Conservation (phyloP, 2,329 filamentous ascomycete species). For the Phialophora tarda region DNA sequence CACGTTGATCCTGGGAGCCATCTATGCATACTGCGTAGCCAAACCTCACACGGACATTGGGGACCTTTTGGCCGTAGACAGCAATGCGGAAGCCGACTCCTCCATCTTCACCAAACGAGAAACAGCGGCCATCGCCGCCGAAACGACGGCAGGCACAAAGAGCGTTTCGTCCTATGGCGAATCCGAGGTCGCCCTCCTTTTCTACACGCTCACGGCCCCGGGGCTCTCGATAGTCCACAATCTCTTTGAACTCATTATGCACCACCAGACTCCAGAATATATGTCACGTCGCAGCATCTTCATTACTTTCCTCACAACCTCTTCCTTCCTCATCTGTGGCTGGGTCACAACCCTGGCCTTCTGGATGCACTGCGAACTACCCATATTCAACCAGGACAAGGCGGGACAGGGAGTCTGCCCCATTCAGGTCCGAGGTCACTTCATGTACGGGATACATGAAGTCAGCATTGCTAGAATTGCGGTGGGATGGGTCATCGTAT, state of each 20-base stretch:
- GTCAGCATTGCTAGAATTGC: conserved; percentile 35
- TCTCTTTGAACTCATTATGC: conserved; percentile 31
- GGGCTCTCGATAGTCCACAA: conserved; percentile 29
- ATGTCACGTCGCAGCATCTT: conserved; percentile 39
- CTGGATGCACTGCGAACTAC: conserved; percentile 40
- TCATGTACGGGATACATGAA: conserved; percentile 40
- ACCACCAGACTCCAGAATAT: conserved; percentile 28
- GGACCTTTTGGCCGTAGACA: conserved; percentile 26
- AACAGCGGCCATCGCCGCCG: background rate
- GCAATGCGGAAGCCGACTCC: conserved; percentile 27
- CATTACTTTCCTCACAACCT: conserved; percentile 31
- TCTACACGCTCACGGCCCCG: conserved; percentile 37
- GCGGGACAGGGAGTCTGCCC: conserved; percentile 54
- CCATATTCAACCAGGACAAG: conserved; percentile 42
- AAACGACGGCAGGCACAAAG: background rate
- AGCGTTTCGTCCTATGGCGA: conserved; percentile 6
- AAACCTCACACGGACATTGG: conserved; percentile 37
- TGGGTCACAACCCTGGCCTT: conserved; percentile 31
- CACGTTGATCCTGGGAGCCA: conserved; percentile 34
- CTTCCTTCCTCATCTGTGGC: conserved; percentile 31
- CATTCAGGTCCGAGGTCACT: conserved; percentile 54
- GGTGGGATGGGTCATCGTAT: conserved; percentile 28
- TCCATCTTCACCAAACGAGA: conserved; percentile 29
- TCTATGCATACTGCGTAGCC: conserved; percentile 40
- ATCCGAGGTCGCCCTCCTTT: conserved; percentile 29